Conservation (phyloP, 345 rosid genomes). For the Linum tenue region DNA sequence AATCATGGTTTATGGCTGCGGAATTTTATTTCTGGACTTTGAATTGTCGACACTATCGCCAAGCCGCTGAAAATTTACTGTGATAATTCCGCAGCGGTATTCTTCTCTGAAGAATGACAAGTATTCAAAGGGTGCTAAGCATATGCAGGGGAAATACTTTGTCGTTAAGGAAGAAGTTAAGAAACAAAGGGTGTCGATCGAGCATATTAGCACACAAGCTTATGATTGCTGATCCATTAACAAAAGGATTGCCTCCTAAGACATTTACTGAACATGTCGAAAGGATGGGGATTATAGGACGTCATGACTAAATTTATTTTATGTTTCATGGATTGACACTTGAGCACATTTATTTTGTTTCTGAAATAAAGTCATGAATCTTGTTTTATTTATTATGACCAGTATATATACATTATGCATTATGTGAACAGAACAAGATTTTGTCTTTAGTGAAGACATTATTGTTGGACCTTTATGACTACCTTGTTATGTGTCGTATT, state of each 20-base stretch:
- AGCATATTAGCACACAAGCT: too few species aligned
- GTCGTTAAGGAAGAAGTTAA: too few species aligned
- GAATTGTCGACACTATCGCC: background rate
- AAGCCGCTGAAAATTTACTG: too few species aligned
- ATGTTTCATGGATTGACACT: conserved; percentile 1
- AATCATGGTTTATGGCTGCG: too few species aligned
- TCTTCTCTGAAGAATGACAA: too few species aligned
- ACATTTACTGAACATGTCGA: too few species aligned
- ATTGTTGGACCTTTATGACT: background rate
- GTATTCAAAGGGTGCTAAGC: too few species aligned
- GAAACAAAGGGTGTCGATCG: too few species aligned
- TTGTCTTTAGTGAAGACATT: conserved; percentile 5
- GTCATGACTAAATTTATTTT: background rate
- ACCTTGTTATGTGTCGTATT: background rate
- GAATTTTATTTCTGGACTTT: background rate
- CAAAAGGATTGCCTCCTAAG: too few species aligned
- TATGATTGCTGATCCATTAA: too few species aligned
- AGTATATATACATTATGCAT: background rate
- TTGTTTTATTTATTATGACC: background rate
- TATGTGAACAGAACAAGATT: background rate
- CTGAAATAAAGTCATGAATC: background rate
- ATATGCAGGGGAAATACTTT: too few species aligned
- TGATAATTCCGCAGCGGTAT: too few species aligned
- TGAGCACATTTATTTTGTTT: background rate
- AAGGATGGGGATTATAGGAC: background rate